Conservation (phyloP, 2,329 filamentous ascomycete genomes). For the Aspergillus clavatus region DNA sequence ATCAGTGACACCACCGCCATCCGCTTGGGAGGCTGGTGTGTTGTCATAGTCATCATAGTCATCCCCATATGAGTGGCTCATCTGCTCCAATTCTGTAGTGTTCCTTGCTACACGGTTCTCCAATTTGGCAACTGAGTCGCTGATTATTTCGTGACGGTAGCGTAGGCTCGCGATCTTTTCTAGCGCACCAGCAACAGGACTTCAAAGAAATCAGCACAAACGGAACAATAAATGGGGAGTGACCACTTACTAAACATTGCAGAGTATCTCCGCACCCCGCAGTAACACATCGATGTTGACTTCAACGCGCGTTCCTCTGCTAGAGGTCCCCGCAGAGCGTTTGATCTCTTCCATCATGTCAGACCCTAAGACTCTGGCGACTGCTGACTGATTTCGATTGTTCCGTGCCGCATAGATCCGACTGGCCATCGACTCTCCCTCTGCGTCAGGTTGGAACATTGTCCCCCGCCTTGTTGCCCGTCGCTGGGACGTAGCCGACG, state of each 20-base stretch:
- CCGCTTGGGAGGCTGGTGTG: constrained; percentile 27
- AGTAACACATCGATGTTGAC: constrained; percentile 83
- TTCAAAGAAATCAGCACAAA: constrained; percentile 26
- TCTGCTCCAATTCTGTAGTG: constrained; percentile 63
- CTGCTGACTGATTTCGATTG: constrained; percentile 69
- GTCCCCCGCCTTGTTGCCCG: constrained; percentile 47
- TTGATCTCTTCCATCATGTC: constrained; percentile 80
- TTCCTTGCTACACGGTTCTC: constrained; percentile 76
- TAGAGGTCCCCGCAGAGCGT: constrained; percentile 53
- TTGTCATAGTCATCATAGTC: constrained; percentile 52
- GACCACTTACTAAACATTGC: constrained; percentile 66
- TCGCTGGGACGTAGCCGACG: constrained; percentile 52
- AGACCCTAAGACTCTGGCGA: constrained; percentile 81
- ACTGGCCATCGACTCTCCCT: constrained; percentile 41
- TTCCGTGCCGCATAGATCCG: constrained; percentile 49
- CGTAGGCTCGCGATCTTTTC: constrained; percentile 72
- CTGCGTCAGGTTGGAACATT: constrained; percentile 41
- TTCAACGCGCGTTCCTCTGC: constrained; percentile 55
- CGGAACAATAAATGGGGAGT: not conserved
- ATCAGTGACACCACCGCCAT: constrained; percentile 32
- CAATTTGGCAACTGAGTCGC: constrained; percentile 71
- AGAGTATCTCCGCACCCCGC: constrained; percentile 82
- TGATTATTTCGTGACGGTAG: constrained; percentile 64
- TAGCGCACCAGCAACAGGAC: constrained; percentile 68
- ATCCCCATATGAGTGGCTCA: constrained; percentile 58